Conservation (phyloP, 192 early-diverging fungal genomes). For the Mortierella antarctica region DNA sequence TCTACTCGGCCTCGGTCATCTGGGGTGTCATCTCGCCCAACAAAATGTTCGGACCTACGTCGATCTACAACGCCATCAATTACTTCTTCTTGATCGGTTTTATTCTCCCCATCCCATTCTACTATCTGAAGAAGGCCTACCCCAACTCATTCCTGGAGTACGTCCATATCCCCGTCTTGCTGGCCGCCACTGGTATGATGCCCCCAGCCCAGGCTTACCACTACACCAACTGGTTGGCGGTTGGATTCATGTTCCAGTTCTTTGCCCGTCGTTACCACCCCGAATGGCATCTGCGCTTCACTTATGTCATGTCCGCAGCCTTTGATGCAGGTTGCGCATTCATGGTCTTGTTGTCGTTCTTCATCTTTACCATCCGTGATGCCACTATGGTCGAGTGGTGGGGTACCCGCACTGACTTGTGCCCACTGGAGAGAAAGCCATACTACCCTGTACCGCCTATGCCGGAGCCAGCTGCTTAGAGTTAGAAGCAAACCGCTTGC, state of each 20-base stretch:
- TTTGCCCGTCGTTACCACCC: conserved; percentile 60
- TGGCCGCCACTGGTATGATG: conserved; percentile 62
- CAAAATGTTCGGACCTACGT: conserved; percentile 63
- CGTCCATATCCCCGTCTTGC: conserved; percentile 67
- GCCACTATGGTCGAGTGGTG: conserved; percentile 17
- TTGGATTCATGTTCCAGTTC: conserved; percentile 66
- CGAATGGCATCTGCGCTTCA: conserved; percentile 70
- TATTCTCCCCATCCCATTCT: conserved; percentile 68
- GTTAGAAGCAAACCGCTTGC: too few species aligned
- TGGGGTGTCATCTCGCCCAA: conserved; percentile 81
- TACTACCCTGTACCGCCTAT: background rate
- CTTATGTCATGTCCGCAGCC: conserved; percentile 70
- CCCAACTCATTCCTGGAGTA: conserved; percentile 57
- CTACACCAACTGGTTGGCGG: conserved; percentile 54
- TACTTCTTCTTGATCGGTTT: conserved; percentile 65
- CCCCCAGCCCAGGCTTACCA: conserved; percentile 63
- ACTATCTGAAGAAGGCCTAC: conserved; percentile 59
- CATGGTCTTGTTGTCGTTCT: conserved; percentile 40
- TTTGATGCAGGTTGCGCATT: conserved; percentile 62
- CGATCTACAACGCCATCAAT: conserved; percentile 54
- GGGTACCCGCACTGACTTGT: conserved; percentile 25
- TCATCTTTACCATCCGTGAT: conserved; percentile 43
- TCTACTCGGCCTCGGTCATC: conserved; percentile 72
- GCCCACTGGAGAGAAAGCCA: conserved; percentile 14
- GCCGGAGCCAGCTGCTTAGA: too few species aligned